Percentiles rank a stretch among this genome's conserved stretches.
phyloP scores from a whole-genome alignment of 1,284 basidiomycete genomes.

The Marasmius sp. region DNA sequence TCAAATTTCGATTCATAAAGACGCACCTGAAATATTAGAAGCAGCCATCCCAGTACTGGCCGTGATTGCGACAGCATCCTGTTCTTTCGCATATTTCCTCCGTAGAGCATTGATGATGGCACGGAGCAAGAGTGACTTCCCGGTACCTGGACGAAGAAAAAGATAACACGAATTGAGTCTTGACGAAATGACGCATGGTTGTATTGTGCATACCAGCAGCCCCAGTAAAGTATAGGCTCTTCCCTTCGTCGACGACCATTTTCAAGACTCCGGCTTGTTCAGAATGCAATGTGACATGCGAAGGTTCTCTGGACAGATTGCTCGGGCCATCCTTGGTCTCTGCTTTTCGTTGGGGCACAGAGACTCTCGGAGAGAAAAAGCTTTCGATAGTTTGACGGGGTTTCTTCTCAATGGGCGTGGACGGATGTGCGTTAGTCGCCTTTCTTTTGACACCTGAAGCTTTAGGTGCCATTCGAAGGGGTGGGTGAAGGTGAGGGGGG shows the following conservation, averaged over 20 bases:
- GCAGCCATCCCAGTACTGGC: conserved; percentile 33
- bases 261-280: conserved; percentile 11
- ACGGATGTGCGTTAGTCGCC: not conserved
- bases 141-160: conserved; percentile 8
- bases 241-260: conserved; percentile 15
- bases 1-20: not conserved
- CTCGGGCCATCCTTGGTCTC: too few relatives aligned
- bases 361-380: too few relatives aligned
- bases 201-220: conserved; percentile 10
- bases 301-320: not conserved
- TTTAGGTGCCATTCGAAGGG: not conserved
- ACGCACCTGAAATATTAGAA: conserved; percentile 75
- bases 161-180: not conserved
- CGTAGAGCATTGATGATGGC: conserved; percentile 12
- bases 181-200: not conserved
- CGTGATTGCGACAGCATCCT: conserved; percentile 15
- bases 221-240: conserved; percentile 15
- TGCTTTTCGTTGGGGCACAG: too few relatives aligned
- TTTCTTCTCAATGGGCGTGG: too few relatives aligned
- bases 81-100: conserved; percentile 12
- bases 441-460: conserved; percentile 8
- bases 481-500: not conserved
- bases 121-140: conserved; percentile 14
- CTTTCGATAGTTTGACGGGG: too few relatives aligned
- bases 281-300: conserved; percentile 8